Conservation (phyloP, 108 stramenopile genomes). For the Schizochytrium sp. region DNA sequence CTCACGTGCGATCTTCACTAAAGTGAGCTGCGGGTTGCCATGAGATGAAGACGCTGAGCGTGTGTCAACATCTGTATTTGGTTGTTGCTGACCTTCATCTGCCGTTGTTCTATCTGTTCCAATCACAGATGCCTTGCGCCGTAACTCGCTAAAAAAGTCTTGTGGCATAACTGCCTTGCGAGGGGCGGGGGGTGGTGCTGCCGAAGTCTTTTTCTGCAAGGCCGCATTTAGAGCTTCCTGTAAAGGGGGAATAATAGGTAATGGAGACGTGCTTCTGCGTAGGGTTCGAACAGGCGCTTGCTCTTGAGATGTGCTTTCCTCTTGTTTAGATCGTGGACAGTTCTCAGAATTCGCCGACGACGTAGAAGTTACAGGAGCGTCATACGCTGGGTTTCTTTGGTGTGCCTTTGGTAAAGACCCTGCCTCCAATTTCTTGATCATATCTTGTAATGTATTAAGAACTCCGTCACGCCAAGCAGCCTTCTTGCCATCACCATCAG, state of each 20-base stretch:
- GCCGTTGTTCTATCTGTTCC: not conserved
- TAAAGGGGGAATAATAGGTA: too few relatives aligned
- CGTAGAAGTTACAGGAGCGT: not conserved
- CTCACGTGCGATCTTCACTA: not conserved
- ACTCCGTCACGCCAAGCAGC: constrained; percentile 45
- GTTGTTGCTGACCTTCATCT: not conserved
- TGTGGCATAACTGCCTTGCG: not conserved
- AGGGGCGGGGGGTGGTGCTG: not conserved
- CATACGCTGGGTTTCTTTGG: constrained; percentile 31
- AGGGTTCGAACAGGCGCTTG: too few relatives aligned
- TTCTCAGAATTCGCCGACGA: not conserved
- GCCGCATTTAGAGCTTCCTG: too few relatives aligned
- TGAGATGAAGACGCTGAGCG: not conserved
- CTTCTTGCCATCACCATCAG: constrained; percentile 52
- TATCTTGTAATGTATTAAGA: not conserved
- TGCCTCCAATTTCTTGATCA: constrained; percentile 32
- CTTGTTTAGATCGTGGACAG: too few relatives aligned
- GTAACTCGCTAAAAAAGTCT: constrained; percentile 5
- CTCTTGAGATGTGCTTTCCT: too few relatives aligned
- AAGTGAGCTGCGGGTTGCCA: not conserved
- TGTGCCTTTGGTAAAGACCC: constrained; percentile 10
- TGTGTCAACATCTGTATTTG: not conserved
- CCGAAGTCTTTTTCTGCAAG: not conserved
- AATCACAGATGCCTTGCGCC: constrained; percentile 4
- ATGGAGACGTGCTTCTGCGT: too few relatives aligned